Percentiles rank a stretch among this genome's conserved stretches.
Conservation (phyloP, 73 alveolate genomes). For the Uronychia binucleata region DNA sequence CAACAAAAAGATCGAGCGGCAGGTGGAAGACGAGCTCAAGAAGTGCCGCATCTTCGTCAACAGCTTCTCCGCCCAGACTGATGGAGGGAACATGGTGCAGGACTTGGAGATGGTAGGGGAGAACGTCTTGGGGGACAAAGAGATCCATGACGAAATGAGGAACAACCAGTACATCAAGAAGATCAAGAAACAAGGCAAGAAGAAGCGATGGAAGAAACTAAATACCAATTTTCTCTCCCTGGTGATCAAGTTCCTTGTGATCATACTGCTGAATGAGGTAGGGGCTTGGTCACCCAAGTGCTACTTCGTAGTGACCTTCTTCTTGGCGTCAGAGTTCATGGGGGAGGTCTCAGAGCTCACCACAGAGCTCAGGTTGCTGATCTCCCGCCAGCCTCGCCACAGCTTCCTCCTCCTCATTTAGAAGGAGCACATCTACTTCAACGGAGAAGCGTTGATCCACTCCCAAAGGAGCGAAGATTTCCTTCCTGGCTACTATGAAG, state of each 20-base stretch:
- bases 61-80: slow-evolving; percentile 8
- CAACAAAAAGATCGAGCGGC: slow-evolving; percentile 33
- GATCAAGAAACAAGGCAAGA: slow-evolving; percentile 40
- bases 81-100: slow-evolving; percentile 38
- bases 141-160: slow-evolving; percentile 36
- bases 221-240: slow-evolving; percentile 29
- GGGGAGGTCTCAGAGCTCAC: slow-evolving; percentile 37
- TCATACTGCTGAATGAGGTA: slow-evolving; percentile 24
- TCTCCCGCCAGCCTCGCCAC: slow-evolving; percentile 28
- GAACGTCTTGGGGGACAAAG: slow-evolving; percentile 26
- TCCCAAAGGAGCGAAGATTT: background rate
- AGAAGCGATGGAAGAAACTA: slow-evolving; percentile 39
- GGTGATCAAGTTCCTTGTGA: slow-evolving; percentile 25
- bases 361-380: slow-evolving; percentile 21
- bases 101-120: slow-evolving; percentile 21
- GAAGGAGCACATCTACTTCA: slow-evolving; percentile 36
- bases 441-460: slow-evolving; percentile 41
- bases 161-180: slow-evolving; percentile 41
- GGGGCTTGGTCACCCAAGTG: background rate
- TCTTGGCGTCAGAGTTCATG: slow-evolving; percentile 27
- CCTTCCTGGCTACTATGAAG: slow-evolving; percentile 28
- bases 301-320: slow-evolving; percentile 36
- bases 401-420: slow-evolving; percentile 39
- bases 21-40: slow-evolving; percentile 38
- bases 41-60: slow-evolving; percentile 32